Conservation (phyloP, 1,284 basidiomycete genomes). For the Cutaneotrichosporon dermatis region DNA sequence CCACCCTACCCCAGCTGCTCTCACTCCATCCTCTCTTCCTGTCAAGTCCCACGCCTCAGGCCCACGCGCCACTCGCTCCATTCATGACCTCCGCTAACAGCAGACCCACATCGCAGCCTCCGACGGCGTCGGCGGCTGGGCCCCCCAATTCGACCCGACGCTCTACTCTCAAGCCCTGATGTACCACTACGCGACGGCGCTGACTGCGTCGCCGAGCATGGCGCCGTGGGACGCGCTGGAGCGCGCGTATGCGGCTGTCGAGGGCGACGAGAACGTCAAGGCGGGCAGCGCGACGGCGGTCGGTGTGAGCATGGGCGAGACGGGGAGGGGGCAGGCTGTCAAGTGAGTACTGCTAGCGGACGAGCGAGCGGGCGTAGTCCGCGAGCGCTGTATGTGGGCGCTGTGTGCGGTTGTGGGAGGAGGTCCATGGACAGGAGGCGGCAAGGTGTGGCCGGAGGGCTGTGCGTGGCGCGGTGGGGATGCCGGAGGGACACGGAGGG, state of each 20-base stretch:
- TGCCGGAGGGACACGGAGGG: no score
- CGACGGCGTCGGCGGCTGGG: constrained; percentile 58
- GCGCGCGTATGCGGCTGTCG: constrained; percentile 50
- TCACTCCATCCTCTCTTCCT: no score
- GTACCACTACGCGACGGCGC: constrained; percentile 48
- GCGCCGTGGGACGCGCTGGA: constrained; percentile 45
- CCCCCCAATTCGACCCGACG: constrained; percentile 53
- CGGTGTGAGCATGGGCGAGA: constrained; percentile 41
- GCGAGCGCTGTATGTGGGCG: no score
- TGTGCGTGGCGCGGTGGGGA: no score
- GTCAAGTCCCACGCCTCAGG: no score
- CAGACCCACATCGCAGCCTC: constrained; percentile 50
- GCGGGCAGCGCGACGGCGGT: constrained; percentile 53
- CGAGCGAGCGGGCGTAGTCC: no score
- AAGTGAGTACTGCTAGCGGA: constrained; percentile 42
- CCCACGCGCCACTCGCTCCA: no score
- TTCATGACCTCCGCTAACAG: constrained; percentile 4
- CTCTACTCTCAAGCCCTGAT: constrained; percentile 54
- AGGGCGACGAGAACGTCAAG: constrained; percentile 48
- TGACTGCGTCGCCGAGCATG: constrained; percentile 23
- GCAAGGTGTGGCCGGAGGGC: no score
- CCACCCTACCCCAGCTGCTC: no score
- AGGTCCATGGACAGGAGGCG: no score
- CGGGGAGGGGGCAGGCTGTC: constrained; percentile 51
- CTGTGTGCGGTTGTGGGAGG: no score